phyloP scores from a whole-genome alignment of 73 alveolate species.

The Blepharisma japonicum region DNA sequence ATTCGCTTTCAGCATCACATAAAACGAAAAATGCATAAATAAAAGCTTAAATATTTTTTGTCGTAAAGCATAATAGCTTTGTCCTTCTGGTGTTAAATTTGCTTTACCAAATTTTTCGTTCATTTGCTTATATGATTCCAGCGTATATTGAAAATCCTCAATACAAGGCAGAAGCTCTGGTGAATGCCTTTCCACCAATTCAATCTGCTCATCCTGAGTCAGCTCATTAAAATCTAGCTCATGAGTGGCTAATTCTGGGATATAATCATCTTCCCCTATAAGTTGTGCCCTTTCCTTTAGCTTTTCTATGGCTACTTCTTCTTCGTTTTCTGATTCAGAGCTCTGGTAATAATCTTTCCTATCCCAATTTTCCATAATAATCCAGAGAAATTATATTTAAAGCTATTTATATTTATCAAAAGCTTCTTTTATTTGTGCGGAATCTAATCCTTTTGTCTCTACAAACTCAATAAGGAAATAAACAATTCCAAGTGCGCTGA shows the following conservation, averaged over 20 bases:
- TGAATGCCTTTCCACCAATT: conserved; percentile 24
- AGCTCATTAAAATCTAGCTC: conserved; percentile 8
- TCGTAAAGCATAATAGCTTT: background rate
- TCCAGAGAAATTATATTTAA: background rate
- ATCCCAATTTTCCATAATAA: conserved; percentile 15
- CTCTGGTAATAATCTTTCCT: conserved; percentile 17
- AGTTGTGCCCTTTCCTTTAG: conserved; percentile 7
- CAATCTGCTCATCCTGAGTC: conserved; percentile 25
- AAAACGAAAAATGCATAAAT: background rate
- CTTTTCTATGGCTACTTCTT: conserved; percentile 16
- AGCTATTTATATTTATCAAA: too few species aligned
- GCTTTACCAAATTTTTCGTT: too few species aligned
- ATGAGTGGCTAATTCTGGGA: background rate
- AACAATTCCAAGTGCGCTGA: conserved; percentile 3
- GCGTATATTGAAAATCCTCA: background rate
- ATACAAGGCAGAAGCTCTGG: conserved; percentile 5
- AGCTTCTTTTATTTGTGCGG: too few species aligned
- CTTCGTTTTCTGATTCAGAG: conserved; percentile 22
- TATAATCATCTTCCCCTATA: background rate
- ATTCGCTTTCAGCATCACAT: conserved; percentile 26
- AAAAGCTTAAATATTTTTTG: background rate
- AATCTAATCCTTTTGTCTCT: conserved; percentile 19
- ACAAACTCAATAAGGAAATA: conserved; percentile 11
- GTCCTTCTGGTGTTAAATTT: background rate
- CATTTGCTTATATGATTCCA: background rate